Evolutionary conservation across 306 rosid species (phyloP).

Genomic region (Cucurbita argyrosperma): DNA sequence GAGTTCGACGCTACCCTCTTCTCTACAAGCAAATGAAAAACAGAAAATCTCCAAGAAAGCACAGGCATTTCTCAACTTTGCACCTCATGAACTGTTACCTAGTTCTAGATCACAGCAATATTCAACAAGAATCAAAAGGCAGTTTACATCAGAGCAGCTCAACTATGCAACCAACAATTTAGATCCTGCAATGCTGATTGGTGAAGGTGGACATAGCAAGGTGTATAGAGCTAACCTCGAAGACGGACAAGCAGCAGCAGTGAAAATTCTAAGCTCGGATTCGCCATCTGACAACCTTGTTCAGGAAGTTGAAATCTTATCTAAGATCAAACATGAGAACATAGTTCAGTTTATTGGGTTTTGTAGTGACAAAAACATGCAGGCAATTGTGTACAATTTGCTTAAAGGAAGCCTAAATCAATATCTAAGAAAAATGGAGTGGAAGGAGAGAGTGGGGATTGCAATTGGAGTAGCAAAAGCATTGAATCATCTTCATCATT

Average conservation of each 20-base stretch:
- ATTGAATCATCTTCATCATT: conserved; percentile 28
- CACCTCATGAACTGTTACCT: conserved; percentile 11
- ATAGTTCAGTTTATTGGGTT: conserved; percentile 25
- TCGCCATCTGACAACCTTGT: conserved; percentile 13
- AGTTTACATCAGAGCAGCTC: conserved; percentile 20
- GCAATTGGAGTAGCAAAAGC: conserved; percentile 32
- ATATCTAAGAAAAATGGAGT: conserved; percentile 10
- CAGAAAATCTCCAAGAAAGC: neutral
- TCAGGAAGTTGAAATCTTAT: conserved; percentile 21
- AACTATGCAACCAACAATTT: conserved; percentile 21
- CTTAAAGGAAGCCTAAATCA: conserved; percentile 25
- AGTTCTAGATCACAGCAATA: conserved; percentile 10
- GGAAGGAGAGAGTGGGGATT: conserved; percentile 32
- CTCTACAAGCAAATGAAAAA: conserved; percentile 3
- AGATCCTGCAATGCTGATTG: conserved; percentile 22
- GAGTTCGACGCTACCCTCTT: conserved; percentile 17
- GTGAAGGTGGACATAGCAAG: conserved; percentile 25
- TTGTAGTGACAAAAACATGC: conserved; percentile 18
- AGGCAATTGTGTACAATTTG: conserved; percentile 22
- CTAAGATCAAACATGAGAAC: conserved; percentile 25
- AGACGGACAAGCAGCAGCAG: conserved; percentile 21
- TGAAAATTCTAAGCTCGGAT: conserved; percentile 16
- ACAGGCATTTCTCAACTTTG: conserved; percentile 1
- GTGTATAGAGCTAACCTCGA: conserved; percentile 23
- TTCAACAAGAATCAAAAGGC: conserved; percentile 13